phyloP scores from a whole-genome alignment of 129 eudicot genomes.

The Dittrichia graveolens region DNA sequence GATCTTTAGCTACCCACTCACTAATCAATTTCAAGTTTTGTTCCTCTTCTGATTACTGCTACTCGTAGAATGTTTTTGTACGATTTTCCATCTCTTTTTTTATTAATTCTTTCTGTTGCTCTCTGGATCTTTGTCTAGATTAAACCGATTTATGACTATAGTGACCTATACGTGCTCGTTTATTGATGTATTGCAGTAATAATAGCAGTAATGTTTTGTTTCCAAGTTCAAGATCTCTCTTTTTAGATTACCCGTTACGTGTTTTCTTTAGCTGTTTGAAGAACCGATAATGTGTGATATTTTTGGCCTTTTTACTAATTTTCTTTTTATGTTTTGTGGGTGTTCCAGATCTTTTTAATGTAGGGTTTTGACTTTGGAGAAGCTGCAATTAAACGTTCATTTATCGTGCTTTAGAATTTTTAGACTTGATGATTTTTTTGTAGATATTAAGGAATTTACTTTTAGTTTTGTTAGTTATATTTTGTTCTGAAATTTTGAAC shows the following conservation, averaged over 20 bases:
- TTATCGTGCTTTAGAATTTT: conserved; percentile 1
- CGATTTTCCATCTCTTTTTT: neutral
- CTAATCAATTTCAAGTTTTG: neutral
- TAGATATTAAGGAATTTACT: neutral
- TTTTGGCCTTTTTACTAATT: neutral
- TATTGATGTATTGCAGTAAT: neutral
- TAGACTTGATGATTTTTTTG: neutral
- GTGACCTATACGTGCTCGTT: neutral
- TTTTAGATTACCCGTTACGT: conserved; percentile 5
- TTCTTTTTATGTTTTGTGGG: conserved; percentile 2
- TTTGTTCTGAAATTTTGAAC: neutral
- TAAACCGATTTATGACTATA: conserved; percentile 5
- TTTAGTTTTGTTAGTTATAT: neutral
- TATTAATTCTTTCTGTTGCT: neutral
- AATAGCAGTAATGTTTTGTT: neutral
- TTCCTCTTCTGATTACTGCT: conserved; percentile 4
- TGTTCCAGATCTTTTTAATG: conserved; percentile 28
- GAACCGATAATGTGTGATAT: conserved; percentile 15
- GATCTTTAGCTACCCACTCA: neutral
- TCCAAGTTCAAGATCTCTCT: conserved; percentile 15
- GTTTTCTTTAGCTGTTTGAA: neutral
- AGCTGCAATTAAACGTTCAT: no score
- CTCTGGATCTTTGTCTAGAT: conserved; percentile 35
- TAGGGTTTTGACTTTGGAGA: conserved; percentile 9
- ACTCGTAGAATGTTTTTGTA: neutral